phyloP scores from a whole-genome alignment of 768 basidiomycete genomes.

The Podaxis pistillaris region DNA sequence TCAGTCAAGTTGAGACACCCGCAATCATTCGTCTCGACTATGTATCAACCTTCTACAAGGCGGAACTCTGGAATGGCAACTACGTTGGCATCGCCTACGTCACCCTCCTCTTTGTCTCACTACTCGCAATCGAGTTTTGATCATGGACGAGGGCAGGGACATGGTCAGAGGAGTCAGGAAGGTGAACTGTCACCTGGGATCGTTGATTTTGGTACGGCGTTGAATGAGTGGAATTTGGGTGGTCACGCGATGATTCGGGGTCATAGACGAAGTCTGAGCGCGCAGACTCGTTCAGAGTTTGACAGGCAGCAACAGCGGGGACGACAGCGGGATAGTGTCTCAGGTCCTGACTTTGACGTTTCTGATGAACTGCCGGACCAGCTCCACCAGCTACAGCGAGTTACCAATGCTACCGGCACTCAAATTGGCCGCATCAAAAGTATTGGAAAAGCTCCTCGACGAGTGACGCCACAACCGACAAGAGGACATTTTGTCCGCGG shows the following conservation, averaged over 20 bases:
- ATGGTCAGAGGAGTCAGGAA: not conserved
- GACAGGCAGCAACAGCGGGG: not conserved
- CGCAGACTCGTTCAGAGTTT: conserved; percentile 2
- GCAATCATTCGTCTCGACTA: conserved; percentile 7
- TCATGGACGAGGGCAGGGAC: not conserved
- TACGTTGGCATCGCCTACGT: not conserved
- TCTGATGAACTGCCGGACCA: conserved; percentile 6
- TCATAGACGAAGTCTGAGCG: conserved; percentile 6
- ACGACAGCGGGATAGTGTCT: not conserved
- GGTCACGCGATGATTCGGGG: conserved; percentile 6
- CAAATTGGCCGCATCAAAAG: conserved; percentile 35
- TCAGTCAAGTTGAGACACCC: conserved; percentile 12
- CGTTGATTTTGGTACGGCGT: conserved; percentile 16
- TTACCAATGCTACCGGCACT: not conserved
- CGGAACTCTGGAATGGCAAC: not conserved
- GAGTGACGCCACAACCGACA: conserved; percentile 32
- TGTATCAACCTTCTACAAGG: not conserved
- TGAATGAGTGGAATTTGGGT: conserved; percentile 13
- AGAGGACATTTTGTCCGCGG: conserved; percentile 22
- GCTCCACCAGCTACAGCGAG: not conserved
- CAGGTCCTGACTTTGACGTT: not conserved
- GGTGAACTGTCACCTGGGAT: not conserved
- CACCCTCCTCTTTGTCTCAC: not conserved
- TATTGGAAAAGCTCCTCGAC: conserved; percentile 36
- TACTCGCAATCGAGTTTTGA: not conserved